A percentile compares a stretch with the other conserved stretches of the same genome.
Evolutionary conservation across 2,329 filamentous ascomycete genomes (phyloP).

Genomic region (Sporothrix euskadiensis): DNA sequence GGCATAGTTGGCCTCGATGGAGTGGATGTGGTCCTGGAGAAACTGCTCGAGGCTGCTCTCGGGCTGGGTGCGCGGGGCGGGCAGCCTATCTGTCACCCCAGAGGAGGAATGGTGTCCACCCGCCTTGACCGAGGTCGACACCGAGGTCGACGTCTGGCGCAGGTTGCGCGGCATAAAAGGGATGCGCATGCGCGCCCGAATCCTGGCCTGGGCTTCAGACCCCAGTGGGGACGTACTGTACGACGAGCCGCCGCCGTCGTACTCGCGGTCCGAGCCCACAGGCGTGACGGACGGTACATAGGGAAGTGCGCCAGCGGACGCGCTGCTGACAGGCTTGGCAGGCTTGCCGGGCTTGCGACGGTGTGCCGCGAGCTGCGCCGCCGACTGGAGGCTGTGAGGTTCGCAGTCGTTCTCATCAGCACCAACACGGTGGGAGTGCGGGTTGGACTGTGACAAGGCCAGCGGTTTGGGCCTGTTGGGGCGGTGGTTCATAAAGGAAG

Average conservation of each 20-base stretch:
- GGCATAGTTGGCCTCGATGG: not conserved
- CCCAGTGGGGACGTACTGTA: constrained; percentile 31
- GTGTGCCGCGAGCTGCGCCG: not conserved
- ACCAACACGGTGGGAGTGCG: not conserved
- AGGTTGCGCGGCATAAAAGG: not conserved
- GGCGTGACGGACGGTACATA: not conserved
- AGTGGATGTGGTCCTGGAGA: constrained; percentile 17
- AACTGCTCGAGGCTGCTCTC: constrained; percentile 12
- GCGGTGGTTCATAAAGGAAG: not conserved
- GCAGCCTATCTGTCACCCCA: too few species aligned
- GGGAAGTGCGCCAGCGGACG: not conserved
- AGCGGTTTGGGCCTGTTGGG: constrained; percentile 5
- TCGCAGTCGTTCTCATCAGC: not conserved
- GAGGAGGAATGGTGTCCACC: not conserved
- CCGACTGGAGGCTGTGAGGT: not conserved
- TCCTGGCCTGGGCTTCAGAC: constrained; percentile 10
- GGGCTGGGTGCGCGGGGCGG: not conserved
- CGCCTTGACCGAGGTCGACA: not conserved
- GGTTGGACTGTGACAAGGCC: not conserved
- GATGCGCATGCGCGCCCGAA: not conserved
- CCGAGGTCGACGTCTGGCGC: not conserved
- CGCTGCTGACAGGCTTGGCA: not conserved
- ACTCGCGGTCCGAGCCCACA: constrained; percentile 23
- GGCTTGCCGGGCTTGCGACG: not conserved
- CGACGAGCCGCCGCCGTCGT: constrained; percentile 29